Percentiles rank a stretch among this genome's conserved stretches.
Evolutionary conservation across 2,329 filamentous ascomycete species (phyloP).

Genomic region (Phyllosticta capitalensis): DNA sequence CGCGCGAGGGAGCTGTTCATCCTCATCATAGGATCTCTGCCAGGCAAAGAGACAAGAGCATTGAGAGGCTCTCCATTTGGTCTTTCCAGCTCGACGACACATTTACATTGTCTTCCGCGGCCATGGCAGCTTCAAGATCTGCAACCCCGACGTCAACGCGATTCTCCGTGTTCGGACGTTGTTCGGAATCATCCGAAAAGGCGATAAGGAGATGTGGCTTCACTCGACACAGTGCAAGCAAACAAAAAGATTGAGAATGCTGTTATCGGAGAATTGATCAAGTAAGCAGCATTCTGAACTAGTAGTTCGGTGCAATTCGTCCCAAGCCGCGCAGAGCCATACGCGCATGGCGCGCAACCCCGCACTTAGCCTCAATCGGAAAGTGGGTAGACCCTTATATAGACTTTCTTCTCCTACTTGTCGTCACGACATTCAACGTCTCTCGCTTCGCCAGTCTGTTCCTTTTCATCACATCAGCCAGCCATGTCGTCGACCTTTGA

Average conservation of each 20-base stretch:
- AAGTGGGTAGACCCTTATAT: neutral
- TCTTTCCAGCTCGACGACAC: too few species aligned
- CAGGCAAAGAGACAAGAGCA: too few species aligned
- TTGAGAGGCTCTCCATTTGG: too few species aligned
- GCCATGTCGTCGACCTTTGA: constrained; percentile 38
- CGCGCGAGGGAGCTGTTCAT: too few species aligned
- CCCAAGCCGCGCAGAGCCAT: neutral
- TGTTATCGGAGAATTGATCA: neutral
- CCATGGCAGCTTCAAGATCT: too few species aligned
- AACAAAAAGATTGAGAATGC: neutral
- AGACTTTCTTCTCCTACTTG: neutral
- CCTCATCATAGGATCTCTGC: too few species aligned
- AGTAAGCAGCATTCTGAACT: neutral
- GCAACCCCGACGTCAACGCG: too few species aligned
- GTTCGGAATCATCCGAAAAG: neutral
- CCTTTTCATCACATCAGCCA: neutral
- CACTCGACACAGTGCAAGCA: neutral
- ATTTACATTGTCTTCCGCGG: too few species aligned
- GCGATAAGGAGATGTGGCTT: neutral
- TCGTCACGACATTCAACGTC: neutral
- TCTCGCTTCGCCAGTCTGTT: neutral
- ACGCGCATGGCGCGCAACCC: neutral
- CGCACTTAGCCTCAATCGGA: neutral
- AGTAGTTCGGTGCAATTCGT: neutral
- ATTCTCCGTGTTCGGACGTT: neutral